Percentiles rank a stretch among this genome's conserved stretches.
Conservation (phyloP, 2,329 filamentous ascomycete genomes). For the Paracamarosporium sp. region DNA sequence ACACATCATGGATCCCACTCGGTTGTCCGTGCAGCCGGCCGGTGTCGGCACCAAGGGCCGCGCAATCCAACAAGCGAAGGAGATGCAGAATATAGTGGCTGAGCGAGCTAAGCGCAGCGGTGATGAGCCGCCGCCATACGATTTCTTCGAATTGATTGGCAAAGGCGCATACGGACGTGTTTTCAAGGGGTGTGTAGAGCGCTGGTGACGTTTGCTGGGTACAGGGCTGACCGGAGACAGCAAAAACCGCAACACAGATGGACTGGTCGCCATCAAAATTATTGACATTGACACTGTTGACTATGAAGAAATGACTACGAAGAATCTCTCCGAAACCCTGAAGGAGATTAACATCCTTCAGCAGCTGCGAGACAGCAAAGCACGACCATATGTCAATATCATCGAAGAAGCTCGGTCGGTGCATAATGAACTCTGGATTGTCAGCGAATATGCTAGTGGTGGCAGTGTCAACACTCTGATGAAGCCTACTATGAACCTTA, state of each 20-base stretch:
- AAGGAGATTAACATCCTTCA: slow-evolving; percentile 73
- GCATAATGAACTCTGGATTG: slow-evolving; percentile 83
- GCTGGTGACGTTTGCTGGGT: neutral
- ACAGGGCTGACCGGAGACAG: slow-evolving; percentile 32
- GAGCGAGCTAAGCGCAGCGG: slow-evolving; percentile 67
- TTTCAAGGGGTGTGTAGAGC: slow-evolving; percentile 64
- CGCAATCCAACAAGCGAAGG: slow-evolving; percentile 72
- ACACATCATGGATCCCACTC: slow-evolving; percentile 37
- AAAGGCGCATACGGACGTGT: slow-evolving; percentile 78
- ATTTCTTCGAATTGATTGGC: slow-evolving; percentile 75
- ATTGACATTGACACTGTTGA: slow-evolving; percentile 84
- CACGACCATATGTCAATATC: slow-evolving; percentile 82
- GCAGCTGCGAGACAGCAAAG: slow-evolving; percentile 74
- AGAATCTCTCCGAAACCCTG: slow-evolving; percentile 59
- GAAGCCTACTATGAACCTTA: slow-evolving; percentile 48
- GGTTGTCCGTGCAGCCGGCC: slow-evolving; percentile 33
- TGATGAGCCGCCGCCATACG: slow-evolving; percentile 69
- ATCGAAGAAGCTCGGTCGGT: slow-evolving; percentile 81
- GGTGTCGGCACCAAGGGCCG: slow-evolving; percentile 59
- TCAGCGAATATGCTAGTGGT: slow-evolving; percentile 85
- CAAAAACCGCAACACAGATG: slow-evolving; percentile 48
- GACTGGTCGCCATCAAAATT: slow-evolving; percentile 78
- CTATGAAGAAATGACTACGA: slow-evolving; percentile 49
- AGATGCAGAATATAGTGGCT: slow-evolving; percentile 70
- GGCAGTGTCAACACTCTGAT: slow-evolving; percentile 76